Percentiles rank a stretch among this genome's conserved stretches.
phyloP scores from a whole-genome alignment of 768 basidiomycete genomes.

The Coprinopsis sp. region DNA sequence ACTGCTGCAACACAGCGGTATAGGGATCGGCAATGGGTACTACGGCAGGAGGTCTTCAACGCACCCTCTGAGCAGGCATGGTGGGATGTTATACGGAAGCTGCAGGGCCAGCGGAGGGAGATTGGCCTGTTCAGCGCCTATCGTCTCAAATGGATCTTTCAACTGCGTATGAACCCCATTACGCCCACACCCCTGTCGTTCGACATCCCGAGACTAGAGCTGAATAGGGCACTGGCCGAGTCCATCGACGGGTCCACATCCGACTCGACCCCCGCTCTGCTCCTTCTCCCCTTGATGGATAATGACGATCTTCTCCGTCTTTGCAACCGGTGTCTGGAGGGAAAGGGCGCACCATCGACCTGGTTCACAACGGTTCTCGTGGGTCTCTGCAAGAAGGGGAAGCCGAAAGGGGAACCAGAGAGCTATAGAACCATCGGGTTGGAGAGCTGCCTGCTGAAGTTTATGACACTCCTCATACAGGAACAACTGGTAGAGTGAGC shows the following conservation, averaged over 20 bases:
- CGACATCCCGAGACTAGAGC: no score
- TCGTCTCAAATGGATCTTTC: background rate
- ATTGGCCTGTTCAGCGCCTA: background rate
- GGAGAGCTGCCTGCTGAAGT: slow-evolving; percentile 18
- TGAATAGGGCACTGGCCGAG: no score
- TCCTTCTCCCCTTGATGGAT: no score
- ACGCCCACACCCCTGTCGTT: background rate
- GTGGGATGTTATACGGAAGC: no score
- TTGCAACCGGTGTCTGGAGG: background rate
- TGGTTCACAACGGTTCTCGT: background rate
- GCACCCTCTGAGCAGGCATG: no score
- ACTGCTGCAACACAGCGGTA: no score
- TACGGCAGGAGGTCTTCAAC: no score
- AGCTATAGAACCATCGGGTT: slow-evolving; percentile 17
- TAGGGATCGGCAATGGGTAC: no score
- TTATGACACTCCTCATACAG: slow-evolving; percentile 20
- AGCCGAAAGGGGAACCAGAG: slow-evolving; percentile 16
- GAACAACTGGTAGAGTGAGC: slow-evolving; percentile 15
- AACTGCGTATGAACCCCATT: background rate
- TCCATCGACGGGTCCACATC: no score
- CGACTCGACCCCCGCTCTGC: no score
- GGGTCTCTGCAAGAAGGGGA: slow-evolving; percentile 13
- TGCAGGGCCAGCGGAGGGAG: no score
- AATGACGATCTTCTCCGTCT: background rate
- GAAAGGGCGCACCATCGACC: background rate